Evolutionary conservation across 768 basidiomycete genomes (phyloP).

Genomic region (Tulasnella sp.): DNA sequence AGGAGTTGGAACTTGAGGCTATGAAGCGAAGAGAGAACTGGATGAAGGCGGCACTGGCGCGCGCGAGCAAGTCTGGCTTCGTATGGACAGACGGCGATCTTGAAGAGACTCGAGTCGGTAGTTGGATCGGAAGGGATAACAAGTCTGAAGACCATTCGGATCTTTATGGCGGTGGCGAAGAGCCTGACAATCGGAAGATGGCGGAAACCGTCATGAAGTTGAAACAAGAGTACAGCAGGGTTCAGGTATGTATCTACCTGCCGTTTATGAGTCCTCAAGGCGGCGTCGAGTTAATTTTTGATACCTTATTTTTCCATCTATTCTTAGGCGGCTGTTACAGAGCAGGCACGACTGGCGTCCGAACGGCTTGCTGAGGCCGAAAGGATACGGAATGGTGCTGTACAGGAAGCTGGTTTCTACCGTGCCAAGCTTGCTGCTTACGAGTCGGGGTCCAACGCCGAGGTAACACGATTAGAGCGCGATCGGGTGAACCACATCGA

Average conservation of each 20-base stretch:
- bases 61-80: conserved; percentile 72
- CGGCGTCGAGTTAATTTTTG: background rate
- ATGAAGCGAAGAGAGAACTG: conserved; percentile 69
- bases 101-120: conserved; percentile 35
- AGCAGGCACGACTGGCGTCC: conserved; percentile 66
- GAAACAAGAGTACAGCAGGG: conserved; percentile 76
- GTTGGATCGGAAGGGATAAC: background rate
- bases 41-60: conserved; percentile 69
- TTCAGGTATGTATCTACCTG: conserved; percentile 51
- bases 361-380: conserved; percentile 73
- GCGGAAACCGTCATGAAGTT: conserved; percentile 67
- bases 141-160: conserved; percentile 26
- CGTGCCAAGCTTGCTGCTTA: conserved; percentile 87
- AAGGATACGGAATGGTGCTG: conserved; percentile 58
- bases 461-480: conserved; percentile 59
- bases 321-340: conserved; percentile 52
- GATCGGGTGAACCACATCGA: conserved; percentile 71
- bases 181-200: conserved; percentile 33
- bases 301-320: background rate
- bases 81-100: conserved; percentile 41
- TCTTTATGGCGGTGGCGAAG: conserved; percentile 28
- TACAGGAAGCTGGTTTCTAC: conserved; percentile 92
- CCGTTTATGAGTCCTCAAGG: too few species aligned
- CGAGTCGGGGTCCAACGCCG: conserved; percentile 55
- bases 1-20: conserved; percentile 69